Conservation (phyloP, 106 monocot species). For the Dendrobium catenatum region DNA sequence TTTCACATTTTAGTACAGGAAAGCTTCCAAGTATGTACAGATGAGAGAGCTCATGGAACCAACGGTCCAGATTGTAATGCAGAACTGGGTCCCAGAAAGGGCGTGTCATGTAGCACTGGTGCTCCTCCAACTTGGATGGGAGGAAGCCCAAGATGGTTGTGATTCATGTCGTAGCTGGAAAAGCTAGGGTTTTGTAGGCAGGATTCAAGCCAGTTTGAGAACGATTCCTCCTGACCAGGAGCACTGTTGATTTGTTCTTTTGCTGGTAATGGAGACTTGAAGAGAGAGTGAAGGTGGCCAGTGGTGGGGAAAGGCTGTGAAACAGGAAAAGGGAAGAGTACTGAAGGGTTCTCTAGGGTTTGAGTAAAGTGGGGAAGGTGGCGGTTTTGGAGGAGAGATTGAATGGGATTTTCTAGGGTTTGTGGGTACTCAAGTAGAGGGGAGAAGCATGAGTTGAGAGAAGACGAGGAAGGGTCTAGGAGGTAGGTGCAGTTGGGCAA, state of each 20-base stretch:
- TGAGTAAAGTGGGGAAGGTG: conserved; percentile 4
- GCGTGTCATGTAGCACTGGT: not conserved
- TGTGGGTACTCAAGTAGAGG: conserved; percentile 20
- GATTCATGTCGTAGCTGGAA: not conserved
- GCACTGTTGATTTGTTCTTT: not conserved
- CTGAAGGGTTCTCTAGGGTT: not conserved
- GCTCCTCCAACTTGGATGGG: not conserved
- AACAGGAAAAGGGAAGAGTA: not conserved
- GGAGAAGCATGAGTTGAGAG: conserved; percentile 13
- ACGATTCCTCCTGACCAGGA: conserved; percentile 8
- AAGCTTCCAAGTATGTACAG: not conserved
- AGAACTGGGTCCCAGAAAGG: not conserved
- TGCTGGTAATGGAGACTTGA: not conserved
- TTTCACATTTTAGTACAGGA: not conserved
- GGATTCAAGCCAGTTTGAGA: conserved; percentile 17
- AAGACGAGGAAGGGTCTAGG: conserved; percentile 18
- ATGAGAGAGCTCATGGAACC: not conserved
- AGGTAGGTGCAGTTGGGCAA: conserved; percentile 23
- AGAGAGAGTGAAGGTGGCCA: not conserved
- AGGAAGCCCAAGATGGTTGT: not conserved
- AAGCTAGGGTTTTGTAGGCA: not conserved
- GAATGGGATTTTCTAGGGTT: conserved; percentile 40
- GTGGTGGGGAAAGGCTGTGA: conserved; percentile 10
- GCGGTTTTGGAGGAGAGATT: conserved; percentile 22
- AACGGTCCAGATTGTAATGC: conserved; percentile 1